phyloP scores from a whole-genome alignment of 768 basidiomycete species.

The Suillus tomentosus region DNA sequence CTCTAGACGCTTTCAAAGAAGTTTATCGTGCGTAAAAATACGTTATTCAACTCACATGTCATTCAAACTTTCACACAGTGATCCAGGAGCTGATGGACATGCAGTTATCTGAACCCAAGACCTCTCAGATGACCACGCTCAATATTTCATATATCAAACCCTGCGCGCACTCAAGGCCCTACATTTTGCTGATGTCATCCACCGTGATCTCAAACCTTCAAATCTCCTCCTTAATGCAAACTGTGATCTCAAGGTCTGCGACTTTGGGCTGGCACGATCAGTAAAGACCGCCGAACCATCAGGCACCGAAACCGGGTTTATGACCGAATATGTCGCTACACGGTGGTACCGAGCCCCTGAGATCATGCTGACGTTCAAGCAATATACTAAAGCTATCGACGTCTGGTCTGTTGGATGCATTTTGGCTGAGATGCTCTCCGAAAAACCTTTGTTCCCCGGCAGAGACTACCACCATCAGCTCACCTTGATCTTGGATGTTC shows the following conservation, averaged over 20 bases:
- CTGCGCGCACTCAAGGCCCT: slow-evolving; percentile 94
- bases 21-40: no score
- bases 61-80: slow-evolving; percentile 45
- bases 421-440: slow-evolving; percentile 95
- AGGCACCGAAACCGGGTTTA: slow-evolving; percentile 84
- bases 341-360: slow-evolving; percentile 99
- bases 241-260: slow-evolving; percentile 93
- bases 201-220: slow-evolving; percentile 95
- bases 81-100: slow-evolving; percentile 95
- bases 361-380: slow-evolving; percentile 99
- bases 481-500: slow-evolving; percentile 91
- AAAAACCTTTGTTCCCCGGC: slow-evolving; percentile 96
- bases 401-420: slow-evolving; percentile 89
- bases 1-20: no score
- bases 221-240: slow-evolving; percentile 97
- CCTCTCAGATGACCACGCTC: slow-evolving; percentile 92
- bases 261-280: slow-evolving; percentile 93
- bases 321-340: slow-evolving; percentile 98
- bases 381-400: slow-evolving; percentile 96
- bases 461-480: slow-evolving; percentile 97
- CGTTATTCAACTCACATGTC: not conserved
- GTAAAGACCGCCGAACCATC: slow-evolving; percentile 84
- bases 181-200: slow-evolving; percentile 95
- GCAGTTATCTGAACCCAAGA: slow-evolving; percentile 97
- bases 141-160: slow-evolving; percentile 93